Conservation (phyloP, 2,329 filamentous ascomycete genomes). For the Hirsutella thompsonii region DNA sequence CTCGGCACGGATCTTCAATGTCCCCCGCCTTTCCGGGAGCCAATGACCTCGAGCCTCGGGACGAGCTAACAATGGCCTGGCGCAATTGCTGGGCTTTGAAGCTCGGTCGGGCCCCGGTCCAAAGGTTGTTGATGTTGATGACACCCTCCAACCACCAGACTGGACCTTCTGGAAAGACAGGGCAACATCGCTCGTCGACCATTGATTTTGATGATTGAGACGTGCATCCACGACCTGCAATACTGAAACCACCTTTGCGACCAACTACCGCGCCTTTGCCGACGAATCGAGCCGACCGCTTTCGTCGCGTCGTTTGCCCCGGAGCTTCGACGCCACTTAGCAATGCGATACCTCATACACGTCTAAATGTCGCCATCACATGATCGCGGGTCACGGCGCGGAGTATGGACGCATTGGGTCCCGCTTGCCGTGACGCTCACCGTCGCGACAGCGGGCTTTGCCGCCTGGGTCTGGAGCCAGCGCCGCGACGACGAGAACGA, state of each 20-base stretch:
- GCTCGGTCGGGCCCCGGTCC: constrained; percentile 1
- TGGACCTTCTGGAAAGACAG: no score
- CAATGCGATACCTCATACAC: constrained; percentile 19
- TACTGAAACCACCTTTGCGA: no score
- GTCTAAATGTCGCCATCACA: constrained; percentile 43
- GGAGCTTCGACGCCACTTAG: constrained; percentile 6
- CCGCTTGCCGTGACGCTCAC: constrained; percentile 79
- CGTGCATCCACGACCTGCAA: no score
- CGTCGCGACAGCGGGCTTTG: constrained; percentile 73
- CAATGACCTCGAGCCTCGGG: constrained; percentile 4
- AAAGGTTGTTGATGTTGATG: background rate
- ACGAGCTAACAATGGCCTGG: background rate
- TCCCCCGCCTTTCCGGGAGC: background rate
- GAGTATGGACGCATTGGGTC: constrained; percentile 73
- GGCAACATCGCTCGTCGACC: no score
- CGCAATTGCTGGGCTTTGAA: constrained; percentile 6
- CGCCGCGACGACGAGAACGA: constrained; percentile 62
- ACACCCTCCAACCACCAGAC: background rate
- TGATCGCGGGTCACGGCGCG: constrained; percentile 41
- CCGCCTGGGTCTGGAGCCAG: constrained; percentile 90
- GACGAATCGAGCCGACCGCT: no score
- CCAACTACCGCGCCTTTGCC: no score
- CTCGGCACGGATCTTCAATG: constrained; percentile 7
- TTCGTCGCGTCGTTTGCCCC: background rate
- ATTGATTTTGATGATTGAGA: no score